Percentiles rank a stretch among this genome's conserved stretches.
phyloP scores from a whole-genome alignment of 2,329 filamentous ascomycete species.

The Fusarium kyushuense region DNA sequence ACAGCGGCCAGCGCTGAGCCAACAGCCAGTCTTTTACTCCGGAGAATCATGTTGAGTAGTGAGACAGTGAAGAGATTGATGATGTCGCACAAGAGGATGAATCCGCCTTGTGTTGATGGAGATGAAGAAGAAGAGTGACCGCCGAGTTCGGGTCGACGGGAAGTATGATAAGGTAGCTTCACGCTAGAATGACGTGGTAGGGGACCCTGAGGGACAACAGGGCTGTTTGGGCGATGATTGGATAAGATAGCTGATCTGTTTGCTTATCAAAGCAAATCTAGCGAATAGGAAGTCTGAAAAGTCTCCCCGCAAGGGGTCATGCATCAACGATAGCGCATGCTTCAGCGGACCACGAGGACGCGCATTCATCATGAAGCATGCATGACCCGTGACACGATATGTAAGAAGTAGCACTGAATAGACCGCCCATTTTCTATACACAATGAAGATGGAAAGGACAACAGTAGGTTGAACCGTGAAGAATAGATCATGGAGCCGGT shows the following conservation, averaged over 20 bases:
- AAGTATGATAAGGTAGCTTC: conserved; percentile 35
- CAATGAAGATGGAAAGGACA: background rate
- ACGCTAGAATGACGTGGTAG: conserved; percentile 34
- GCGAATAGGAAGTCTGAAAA: background rate
- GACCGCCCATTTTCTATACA: background rate
- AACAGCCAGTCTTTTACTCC: conserved; percentile 41
- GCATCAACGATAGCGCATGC: conserved; percentile 26
- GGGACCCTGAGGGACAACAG: conserved; percentile 35
- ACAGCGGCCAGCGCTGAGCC: conserved; percentile 52
- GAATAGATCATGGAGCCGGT: background rate
- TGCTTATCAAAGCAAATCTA: conserved; percentile 5
- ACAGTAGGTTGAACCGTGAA: too few relatives aligned
- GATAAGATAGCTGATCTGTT: background rate
- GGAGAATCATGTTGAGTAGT: conserved; percentile 44
- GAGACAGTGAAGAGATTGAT: background rate
- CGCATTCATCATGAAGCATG: conserved; percentile 17
- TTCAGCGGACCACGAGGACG: conserved; percentile 36
- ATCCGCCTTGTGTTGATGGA: conserved; percentile 13
- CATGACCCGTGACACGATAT: conserved; percentile 11
- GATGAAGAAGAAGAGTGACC: conserved; percentile 11
- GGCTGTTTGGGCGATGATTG: conserved; percentile 16
- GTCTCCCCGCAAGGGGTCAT: conserved; percentile 36
- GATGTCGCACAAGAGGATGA: conserved; percentile 13
- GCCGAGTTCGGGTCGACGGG: conserved; percentile 30
- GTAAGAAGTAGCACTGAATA: background rate